Percentiles rank a stretch among this genome's conserved stretches.
Conservation (phyloP, 495 filamentous ascomycete genomes). For the Hyaloscypha finlandica region DNA sequence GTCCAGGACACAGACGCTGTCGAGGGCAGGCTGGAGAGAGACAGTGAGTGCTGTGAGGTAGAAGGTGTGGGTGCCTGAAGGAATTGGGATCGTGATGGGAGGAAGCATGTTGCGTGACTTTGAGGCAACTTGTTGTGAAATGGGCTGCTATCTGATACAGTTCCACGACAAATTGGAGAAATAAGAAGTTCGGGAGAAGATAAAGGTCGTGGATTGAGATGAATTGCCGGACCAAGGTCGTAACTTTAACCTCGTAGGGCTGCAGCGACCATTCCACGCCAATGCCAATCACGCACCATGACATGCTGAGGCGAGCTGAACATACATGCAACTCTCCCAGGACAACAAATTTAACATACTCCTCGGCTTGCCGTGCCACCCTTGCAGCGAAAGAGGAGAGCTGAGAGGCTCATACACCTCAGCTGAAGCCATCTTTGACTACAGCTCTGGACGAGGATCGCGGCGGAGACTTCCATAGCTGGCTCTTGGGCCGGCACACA, state of each 20-base stretch:
- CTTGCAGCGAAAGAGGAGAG: not conserved
- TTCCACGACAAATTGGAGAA: not conserved
- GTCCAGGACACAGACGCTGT: constrained; percentile 8
- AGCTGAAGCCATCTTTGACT: not conserved
- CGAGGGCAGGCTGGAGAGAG: not conserved
- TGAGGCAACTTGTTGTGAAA: not conserved
- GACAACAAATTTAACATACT: not conserved
- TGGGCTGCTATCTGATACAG: not conserved
- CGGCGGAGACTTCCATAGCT: not conserved
- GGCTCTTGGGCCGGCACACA: not conserved
- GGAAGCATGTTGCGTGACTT: not conserved
- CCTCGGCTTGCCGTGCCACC: not conserved
- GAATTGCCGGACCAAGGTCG: not conserved
- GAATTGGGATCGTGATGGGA: not conserved
- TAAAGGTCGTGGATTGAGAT: not conserved
- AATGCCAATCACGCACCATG: not conserved
- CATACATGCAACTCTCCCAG: not conserved
- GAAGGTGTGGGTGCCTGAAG: not conserved
- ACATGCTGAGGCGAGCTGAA: not conserved
- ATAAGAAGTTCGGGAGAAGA: not conserved
- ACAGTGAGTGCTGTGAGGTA: constrained; percentile 11
- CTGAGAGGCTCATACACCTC: not conserved
- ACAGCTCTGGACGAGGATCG: not conserved
- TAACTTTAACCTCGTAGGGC: not conserved
- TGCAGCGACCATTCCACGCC: not conserved